Conservation (phyloP, 768 basidiomycete species). For the Tulasnella sp. region DNA sequence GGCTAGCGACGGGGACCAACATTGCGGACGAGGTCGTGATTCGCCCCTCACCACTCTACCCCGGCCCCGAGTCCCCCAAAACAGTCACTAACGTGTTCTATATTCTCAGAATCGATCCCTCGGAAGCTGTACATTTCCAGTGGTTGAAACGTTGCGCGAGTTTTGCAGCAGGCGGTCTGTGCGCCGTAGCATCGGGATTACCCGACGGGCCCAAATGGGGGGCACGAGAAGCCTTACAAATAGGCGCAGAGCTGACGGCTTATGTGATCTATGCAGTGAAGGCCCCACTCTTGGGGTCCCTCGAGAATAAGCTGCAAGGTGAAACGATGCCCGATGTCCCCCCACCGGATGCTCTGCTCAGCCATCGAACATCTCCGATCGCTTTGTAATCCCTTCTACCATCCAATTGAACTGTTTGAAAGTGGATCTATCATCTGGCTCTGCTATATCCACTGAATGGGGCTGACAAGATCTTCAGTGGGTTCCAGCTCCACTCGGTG, state of each 20-base stretch:
- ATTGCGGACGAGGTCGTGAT: not conserved
- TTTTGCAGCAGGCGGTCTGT: not conserved
- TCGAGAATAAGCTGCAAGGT: not conserved
- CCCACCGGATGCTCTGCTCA: not conserved
- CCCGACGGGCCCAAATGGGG: too few relatives aligned
- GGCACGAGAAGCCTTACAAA: not conserved
- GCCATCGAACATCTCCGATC: not conserved
- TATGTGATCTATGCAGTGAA: not conserved
- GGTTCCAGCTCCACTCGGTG: constrained; percentile 10
- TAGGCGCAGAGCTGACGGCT: not conserved
- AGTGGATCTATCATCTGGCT: too few relatives aligned
- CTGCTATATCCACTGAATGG: not conserved
- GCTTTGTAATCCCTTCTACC: not conserved
- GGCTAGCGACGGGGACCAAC: not conserved
- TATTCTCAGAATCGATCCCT: not conserved
- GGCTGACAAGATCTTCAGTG: not conserved
- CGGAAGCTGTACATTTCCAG: not conserved
- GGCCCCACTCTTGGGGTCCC: constrained; percentile 1
- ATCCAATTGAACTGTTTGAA: not conserved
- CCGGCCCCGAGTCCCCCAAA: not conserved
- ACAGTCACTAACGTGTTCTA: not conserved
- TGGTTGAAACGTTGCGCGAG: not conserved
- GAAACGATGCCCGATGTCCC: not conserved
- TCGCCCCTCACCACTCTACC: not conserved
- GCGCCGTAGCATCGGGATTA: too few relatives aligned